phyloP scores from a whole-genome alignment of 192 early-diverging fungal genomes.

The Podochytrium sp. region DNA sequence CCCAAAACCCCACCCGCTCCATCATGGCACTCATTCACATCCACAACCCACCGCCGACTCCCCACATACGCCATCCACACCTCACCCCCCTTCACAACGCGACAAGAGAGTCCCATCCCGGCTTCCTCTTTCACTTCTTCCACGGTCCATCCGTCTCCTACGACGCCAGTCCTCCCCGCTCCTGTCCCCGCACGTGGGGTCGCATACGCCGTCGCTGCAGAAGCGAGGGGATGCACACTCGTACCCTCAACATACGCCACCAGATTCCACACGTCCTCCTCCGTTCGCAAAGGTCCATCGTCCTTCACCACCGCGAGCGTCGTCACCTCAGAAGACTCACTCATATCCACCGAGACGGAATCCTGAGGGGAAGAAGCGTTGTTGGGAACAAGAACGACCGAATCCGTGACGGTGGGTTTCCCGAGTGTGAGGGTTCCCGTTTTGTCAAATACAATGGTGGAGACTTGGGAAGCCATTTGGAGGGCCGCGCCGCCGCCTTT shows the following conservation, averaged over 20 bases:
- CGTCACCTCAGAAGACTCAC: no score
- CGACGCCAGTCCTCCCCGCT: constrained; percentile 21
- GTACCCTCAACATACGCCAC: constrained; percentile 36
- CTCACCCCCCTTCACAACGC: neutral
- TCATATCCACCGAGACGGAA: no score
- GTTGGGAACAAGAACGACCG: neutral
- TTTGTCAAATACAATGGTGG: constrained; percentile 80
- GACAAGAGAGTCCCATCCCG: constrained; percentile 65
- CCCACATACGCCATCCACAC: constrained; percentile 20
- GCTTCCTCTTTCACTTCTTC: constrained; percentile 62
- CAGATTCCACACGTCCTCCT: constrained; percentile 38
- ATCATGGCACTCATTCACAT: constrained; percentile 12
- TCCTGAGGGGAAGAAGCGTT: no score
- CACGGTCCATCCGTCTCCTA: constrained; percentile 7
- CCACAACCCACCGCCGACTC: constrained; percentile 37
- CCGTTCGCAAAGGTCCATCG: constrained; percentile 15
- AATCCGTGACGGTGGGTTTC: constrained; percentile 64
- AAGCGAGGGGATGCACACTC: constrained; percentile 75
- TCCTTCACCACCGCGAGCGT: no score
- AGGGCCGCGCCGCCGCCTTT: constrained; percentile 79
- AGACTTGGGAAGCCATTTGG: constrained; percentile 63
- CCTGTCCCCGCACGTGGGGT: neutral
- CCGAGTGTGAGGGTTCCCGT: constrained; percentile 81
- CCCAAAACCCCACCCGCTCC: neutral
- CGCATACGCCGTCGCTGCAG: constrained; percentile 51